These are phyloP conservation scores for Ceratocystis cubensis DNA, from an alignment of 2,329 filamentous ascomycete species.

Conservation along the genomic window DNA sequence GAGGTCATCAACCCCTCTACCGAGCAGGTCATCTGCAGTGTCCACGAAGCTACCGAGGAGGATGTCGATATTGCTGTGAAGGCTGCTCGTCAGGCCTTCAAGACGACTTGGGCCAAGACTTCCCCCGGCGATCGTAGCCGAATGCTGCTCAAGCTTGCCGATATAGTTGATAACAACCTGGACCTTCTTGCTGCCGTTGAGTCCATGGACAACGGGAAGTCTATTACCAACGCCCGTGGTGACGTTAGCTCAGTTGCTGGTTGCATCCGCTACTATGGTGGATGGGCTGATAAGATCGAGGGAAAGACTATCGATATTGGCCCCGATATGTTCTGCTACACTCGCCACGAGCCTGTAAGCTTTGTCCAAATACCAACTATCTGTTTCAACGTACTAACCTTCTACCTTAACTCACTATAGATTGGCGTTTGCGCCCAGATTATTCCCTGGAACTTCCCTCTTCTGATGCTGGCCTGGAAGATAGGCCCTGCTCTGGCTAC, in stretches of 20 bases:
- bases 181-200: slow-evolving; percentile 35
- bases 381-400: not conserved
- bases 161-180: slow-evolving; percentile 32
- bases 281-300: slow-evolving; percentile 31
- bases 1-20: slow-evolving; percentile 24
- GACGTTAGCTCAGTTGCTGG: slow-evolving; percentile 27
- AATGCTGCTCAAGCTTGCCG: slow-evolving; percentile 36
- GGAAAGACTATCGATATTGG: slow-evolving; percentile 31
- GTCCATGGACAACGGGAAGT: slow-evolving; percentile 35
- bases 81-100: slow-evolving; percentile 38
- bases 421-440: slow-evolving; percentile 42
- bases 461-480: slow-evolving; percentile 37
- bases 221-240: slow-evolving; percentile 32
- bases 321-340: slow-evolving; percentile 37
- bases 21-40: slow-evolving; percentile 25
- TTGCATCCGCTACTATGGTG: slow-evolving; percentile 34
- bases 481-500: slow-evolving; percentile 37
- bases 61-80: slow-evolving; percentile 38
- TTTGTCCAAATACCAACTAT: not conserved
- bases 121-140: slow-evolving; percentile 31
- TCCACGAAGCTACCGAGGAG: slow-evolving; percentile 35
- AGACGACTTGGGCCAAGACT: slow-evolving; percentile 33
- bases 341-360: slow-evolving; percentile 34
- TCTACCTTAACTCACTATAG: slow-evolving; percentile 22
- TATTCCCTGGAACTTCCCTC: slow-evolving; percentile 45